Evolutionary conservation across 306 rosid species (phyloP), one percentile per base, ranked within the genome.

Genomic region (Lithocarpus polystachyus): DNA sequence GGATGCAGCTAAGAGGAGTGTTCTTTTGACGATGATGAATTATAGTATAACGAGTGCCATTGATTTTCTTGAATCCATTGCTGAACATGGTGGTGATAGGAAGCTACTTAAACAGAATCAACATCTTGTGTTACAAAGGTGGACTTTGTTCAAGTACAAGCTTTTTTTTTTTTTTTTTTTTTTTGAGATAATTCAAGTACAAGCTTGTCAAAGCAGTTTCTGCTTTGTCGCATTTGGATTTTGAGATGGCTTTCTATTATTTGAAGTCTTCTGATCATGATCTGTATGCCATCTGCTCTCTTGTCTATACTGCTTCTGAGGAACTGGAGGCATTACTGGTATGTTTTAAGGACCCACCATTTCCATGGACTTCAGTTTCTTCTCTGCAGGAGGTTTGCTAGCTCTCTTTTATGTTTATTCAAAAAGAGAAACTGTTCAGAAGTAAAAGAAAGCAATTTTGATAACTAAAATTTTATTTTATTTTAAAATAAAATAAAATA

Each of bases 391-490:
- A 5, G 80, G 87, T 83, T 80, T 91, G 82, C 75, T 89, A 84
- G 85, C 88, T 71, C 76, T 88, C 78, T 87, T 86, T 80, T 96
- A 91, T 86, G 86, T 90, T 82, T 90, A 84, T 81, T 85, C 88
- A 4, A 91, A 81, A 87, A 81, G 86, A 77, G 86, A 88, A 86
- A 76, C 81, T 90, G 77, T 96, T 96, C 85, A 90, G 89, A 81
- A 96, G 86, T 83, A 96, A 96, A 86, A 84, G 97, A 75, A 96
- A 93, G 92, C 98, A 91, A 81, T 96, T 96, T 88, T 96, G 97
- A 92, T 72, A n/a, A n/a, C n/a, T n/a, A n/a, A n/a, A n/a, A n/a
- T n/a, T n/a, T n/a, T n/a, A n/a, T n/a, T n/a, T n/a, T n/a, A n/a
- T n/a, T n/a, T n/a, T n/a, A n/a, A n/a, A n/a, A n/a, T n/a, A n/a